Evolutionary conservation across 164 flowering plant species (phyloP).

Genomic region (Magnolia kwangsiensis): DNA sequence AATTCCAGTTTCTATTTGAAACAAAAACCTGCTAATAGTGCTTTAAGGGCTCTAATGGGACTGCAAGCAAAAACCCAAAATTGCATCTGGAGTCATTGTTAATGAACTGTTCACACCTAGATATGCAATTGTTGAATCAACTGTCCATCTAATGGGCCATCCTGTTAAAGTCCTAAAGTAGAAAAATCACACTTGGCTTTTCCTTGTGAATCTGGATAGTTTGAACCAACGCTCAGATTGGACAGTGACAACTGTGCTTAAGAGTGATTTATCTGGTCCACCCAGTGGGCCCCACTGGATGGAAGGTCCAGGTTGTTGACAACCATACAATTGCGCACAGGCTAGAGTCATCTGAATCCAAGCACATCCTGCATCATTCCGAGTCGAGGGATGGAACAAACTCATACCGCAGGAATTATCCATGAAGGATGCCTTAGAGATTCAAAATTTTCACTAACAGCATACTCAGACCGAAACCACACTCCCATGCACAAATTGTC

Average conservation of each 20-base stretch:
- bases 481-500: slow-evolving; percentile 42
- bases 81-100: no score
- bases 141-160: neutral
- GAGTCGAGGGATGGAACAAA: neutral
- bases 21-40: no score
- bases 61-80: no score
- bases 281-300: neutral
- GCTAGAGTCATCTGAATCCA: neutral
- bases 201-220: neutral
- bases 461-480: slow-evolving; percentile 19
- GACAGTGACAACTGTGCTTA: neutral
- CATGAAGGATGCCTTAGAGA: neutral
- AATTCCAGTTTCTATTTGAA: no score
- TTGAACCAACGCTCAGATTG: neutral
- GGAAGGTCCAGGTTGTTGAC: neutral
- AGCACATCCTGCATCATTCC: neutral
- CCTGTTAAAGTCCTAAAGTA: neutral
- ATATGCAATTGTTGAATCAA: neutral
- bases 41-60: no score
- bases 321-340: neutral
- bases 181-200: neutral
- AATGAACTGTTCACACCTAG: neutral
- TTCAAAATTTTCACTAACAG: neutral
- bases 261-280: neutral
- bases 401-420: neutral